Percentiles rank a stretch among this genome's conserved stretches.
These are phyloP conservation scores for Myxozyma sirexii DNA, from an alignment of 805 yeast species.

Conservation along the genomic window DNA sequence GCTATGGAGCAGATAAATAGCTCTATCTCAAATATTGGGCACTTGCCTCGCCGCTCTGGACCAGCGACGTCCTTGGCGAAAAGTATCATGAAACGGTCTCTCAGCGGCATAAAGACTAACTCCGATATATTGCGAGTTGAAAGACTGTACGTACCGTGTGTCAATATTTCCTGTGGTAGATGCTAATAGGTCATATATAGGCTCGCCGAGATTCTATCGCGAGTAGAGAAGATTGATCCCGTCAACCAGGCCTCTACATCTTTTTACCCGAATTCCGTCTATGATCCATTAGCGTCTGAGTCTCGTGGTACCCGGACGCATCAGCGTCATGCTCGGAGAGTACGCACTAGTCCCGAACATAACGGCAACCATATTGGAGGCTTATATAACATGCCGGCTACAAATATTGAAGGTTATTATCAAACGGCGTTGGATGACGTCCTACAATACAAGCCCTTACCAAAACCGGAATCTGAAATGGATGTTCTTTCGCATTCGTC, in stretches of 20 bases:
- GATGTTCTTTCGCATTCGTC: background rate
- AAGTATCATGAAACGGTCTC: conserved; percentile 16
- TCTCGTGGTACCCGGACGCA: background rate
- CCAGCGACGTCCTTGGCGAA: background rate
- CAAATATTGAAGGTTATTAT: too few species aligned
- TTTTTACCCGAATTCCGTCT: too few species aligned
- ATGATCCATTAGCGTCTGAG: background rate
- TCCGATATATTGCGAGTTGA: conserved; percentile 24
- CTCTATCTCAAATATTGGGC: background rate
- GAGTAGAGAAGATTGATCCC: conserved; percentile 12
- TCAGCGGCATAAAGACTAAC: conserved; percentile 15
- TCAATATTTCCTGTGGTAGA: background rate
- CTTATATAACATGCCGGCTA: too few species aligned
- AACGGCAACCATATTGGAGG: too few species aligned
- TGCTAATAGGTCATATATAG: background rate
- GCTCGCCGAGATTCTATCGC: conserved; percentile 17
- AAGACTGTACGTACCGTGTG: conserved; percentile 11
- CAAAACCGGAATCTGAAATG: background rate
- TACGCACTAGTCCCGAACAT: too few species aligned
- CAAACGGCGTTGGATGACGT: too few species aligned
- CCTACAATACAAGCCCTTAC: background rate
- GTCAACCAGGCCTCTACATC: too few species aligned
- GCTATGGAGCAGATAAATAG: background rate
- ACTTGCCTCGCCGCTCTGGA: background rate
- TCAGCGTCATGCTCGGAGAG: too few species aligned